These are phyloP conservation scores for Penicillium oxalicum DNA, from an alignment of 2,329 filamentous ascomycete genomes.

Conservation along the genomic window DNA sequence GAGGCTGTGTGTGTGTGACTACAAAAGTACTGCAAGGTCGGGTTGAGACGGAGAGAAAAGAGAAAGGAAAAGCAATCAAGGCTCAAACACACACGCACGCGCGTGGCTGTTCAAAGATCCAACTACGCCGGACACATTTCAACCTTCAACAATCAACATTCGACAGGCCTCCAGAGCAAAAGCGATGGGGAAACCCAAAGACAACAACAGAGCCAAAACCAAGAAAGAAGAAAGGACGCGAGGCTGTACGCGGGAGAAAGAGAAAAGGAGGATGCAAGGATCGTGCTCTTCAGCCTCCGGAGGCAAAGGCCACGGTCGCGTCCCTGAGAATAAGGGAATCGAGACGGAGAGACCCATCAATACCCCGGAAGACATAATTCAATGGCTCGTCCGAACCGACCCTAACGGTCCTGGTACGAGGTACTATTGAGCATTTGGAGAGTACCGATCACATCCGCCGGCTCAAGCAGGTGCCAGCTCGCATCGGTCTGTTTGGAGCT, in stretches of 20 bases:
- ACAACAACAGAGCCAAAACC: background rate
- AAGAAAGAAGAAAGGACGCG: background rate
- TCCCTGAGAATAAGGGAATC: too few relatives aligned
- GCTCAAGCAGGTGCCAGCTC: constrained; percentile 83
- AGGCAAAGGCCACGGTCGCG: too few relatives aligned
- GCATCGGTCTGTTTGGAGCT: constrained; percentile 89
- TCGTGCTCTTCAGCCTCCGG: too few relatives aligned
- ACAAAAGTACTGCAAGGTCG: too few relatives aligned
- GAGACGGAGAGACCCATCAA: too few relatives aligned
- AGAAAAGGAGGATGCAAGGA: background rate
- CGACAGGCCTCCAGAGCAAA: too few relatives aligned
- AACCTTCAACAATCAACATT: too few relatives aligned
- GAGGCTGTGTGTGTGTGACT: too few relatives aligned
- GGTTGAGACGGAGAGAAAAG: background rate
- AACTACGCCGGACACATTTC: background rate
- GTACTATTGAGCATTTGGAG: constrained; percentile 50
- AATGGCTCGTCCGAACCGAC: background rate
- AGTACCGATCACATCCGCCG: constrained; percentile 73
- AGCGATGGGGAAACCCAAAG: too few relatives aligned
- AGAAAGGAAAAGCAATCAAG: background rate
- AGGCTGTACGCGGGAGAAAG: background rate
- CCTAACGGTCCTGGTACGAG: constrained; percentile 24
- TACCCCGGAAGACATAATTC: too few relatives aligned
- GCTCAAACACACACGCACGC: too few relatives aligned
- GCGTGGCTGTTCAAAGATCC: background rate